phyloP scores from a whole-genome alignment of 1,284 basidiomycete genomes.

The Leccinum fallax region DNA sequence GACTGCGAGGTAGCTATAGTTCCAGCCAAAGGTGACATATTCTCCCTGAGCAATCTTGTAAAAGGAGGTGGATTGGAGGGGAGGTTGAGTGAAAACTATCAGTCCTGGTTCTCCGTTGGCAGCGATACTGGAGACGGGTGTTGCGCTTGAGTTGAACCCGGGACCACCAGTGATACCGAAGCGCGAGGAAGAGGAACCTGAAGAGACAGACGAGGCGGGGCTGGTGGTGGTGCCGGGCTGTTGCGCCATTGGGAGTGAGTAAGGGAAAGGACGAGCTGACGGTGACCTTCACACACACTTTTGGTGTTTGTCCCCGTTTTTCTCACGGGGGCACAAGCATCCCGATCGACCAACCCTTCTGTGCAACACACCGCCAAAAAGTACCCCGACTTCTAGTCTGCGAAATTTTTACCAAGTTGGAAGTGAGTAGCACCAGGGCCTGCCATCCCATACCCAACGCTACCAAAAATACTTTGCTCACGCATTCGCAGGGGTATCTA shows the following conservation, averaged over 20 bases:
- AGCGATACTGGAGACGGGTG: slow-evolving; percentile 43
- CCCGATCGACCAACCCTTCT: background rate
- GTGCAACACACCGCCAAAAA: too few species aligned
- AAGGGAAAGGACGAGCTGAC: background rate
- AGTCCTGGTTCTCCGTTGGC: slow-evolving; percentile 64
- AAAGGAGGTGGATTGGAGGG: slow-evolving; percentile 77
- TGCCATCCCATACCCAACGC: background rate
- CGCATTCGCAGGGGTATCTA: background rate
- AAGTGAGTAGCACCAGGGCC: background rate
- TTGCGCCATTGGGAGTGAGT: slow-evolving; percentile 20
- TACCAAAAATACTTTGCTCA: background rate
- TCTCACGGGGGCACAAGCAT: background rate
- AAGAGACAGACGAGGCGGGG: slow-evolving; percentile 1
- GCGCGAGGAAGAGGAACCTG: background rate
- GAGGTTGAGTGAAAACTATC: slow-evolving; percentile 77
- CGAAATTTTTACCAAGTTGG: background rate
- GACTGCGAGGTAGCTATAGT: slow-evolving; percentile 72
- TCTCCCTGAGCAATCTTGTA: slow-evolving; percentile 84
- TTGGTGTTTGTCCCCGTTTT: background rate
- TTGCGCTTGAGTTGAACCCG: slow-evolving; percentile 25
- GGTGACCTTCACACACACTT: background rate
- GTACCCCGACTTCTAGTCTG: background rate
- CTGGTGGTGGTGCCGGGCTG: slow-evolving; percentile 9
- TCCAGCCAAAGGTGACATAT: slow-evolving; percentile 91
- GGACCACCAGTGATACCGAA: slow-evolving; percentile 32